These are phyloP conservation scores for Juglanconis sp. DNA, from an alignment of 2,329 filamentous ascomycete genomes.

Conservation along the genomic window DNA sequence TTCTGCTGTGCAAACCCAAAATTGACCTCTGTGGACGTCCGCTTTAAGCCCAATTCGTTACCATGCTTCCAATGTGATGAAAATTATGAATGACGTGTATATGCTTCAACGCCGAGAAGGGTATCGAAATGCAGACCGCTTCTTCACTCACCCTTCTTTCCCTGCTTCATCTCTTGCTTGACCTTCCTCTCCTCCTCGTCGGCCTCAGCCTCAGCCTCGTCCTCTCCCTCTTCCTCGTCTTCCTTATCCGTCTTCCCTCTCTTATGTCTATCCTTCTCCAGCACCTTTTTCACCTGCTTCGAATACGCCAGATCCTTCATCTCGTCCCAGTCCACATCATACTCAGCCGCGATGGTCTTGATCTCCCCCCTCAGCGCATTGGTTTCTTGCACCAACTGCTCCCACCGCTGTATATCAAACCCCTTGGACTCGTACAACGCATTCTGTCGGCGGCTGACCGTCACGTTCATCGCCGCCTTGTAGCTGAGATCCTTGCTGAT, in stretches of 20 bases:
- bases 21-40: too few species aligned
- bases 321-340: conserved; percentile 89
- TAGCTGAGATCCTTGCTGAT: conserved; percentile 89
- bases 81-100: too few species aligned
- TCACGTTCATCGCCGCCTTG: conserved; percentile 81
- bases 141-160: background rate
- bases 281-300: conserved; percentile 57
- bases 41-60: too few species aligned
- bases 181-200: conserved; percentile 28
- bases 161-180: conserved; percentile 22
- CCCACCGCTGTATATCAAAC: conserved; percentile 76
- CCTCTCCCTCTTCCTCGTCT: conserved; percentile 37
- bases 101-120: background rate
- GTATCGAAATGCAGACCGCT: background rate
- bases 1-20: too few species aligned
- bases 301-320: conserved; percentile 60
- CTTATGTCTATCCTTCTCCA: conserved; percentile 50
- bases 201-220: conserved; percentile 34
- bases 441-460: conserved; percentile 73
- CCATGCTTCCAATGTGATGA: too few species aligned
- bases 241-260: conserved; percentile 33
- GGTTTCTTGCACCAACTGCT: conserved; percentile 72
- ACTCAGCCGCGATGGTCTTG: conserved; percentile 75
- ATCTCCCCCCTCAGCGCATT: conserved; percentile 77
- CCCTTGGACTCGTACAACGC: conserved; percentile 72